Percentiles rank a stretch among this genome's conserved stretches.
Evolutionary conservation across 1,284 basidiomycete genomes (phyloP).

Genomic region (Vanrija sp.): DNA sequence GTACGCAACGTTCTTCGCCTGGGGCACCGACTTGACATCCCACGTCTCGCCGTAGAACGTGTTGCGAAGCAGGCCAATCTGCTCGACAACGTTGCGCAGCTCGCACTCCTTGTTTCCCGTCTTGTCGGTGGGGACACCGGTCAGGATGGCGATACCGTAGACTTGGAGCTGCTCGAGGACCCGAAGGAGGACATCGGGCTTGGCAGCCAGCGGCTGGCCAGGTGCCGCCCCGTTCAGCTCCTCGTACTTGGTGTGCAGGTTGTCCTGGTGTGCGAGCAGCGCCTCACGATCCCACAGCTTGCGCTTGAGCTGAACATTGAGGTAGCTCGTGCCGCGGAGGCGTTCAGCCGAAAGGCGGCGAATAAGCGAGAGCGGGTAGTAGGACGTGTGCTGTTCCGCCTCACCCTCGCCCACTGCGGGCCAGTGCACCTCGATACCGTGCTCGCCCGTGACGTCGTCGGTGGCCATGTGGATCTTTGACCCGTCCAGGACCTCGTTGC

Average conservation of each 20-base stretch:
- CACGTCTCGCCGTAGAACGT: slow-evolving; percentile 91
- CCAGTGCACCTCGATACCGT: slow-evolving; percentile 11
- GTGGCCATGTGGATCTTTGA: slow-evolving; percentile 8
- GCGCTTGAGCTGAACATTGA: slow-evolving; percentile 9
- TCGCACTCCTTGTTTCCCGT: slow-evolving; percentile 62
- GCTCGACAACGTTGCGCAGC: slow-evolving; percentile 60
- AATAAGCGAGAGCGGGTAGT: slow-evolving; percentile 15
- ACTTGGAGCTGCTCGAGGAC: slow-evolving; percentile 46
- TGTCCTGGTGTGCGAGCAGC: neutral
- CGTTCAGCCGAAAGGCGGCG: slow-evolving; percentile 6
- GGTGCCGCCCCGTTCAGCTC: slow-evolving; percentile 9
- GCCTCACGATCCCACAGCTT: slow-evolving; percentile 10
- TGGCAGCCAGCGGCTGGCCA: slow-evolving; percentile 1
- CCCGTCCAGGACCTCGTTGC: slow-evolving; percentile 52
- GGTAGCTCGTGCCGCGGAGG: slow-evolving; percentile 9
- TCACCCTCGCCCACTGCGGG: neutral
- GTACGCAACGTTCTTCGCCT: slow-evolving; percentile 87
- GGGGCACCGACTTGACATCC: slow-evolving; percentile 73
- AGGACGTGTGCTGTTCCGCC: slow-evolving; percentile 6
- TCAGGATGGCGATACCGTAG: slow-evolving; percentile 56
- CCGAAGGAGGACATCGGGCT: slow-evolving; percentile 16
- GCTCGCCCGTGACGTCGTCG: neutral
- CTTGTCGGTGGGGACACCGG: slow-evolving; percentile 57
- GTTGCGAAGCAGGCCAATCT: slow-evolving; percentile 70
- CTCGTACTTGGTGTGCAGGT: slow-evolving; percentile 7